Evolutionary conservation across 2,329 filamentous ascomycete genomes (phyloP).

Genomic region (Chrysoporthe cubensis): DNA sequence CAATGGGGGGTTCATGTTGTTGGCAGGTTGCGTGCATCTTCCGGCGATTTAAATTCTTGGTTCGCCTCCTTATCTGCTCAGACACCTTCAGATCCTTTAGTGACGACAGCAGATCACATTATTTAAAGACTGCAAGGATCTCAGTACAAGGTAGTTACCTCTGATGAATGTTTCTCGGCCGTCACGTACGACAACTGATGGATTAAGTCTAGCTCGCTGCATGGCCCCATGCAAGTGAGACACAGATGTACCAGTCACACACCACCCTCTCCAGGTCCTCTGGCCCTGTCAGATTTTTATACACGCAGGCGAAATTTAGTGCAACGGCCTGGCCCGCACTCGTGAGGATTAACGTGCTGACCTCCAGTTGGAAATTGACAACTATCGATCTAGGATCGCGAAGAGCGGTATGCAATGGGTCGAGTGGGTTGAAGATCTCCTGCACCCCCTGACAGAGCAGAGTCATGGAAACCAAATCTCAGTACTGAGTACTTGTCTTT

Average conservation of each 20-base stretch:
- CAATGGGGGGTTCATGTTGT: background rate
- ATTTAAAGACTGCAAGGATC: background rate
- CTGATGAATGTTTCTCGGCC: background rate
- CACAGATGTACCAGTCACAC: constrained; percentile 5
- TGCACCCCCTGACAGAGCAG: background rate
- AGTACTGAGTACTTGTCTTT: background rate
- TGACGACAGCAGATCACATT: background rate
- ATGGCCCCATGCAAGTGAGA: constrained; percentile 7
- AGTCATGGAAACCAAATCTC: background rate
- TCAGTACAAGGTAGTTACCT: constrained; percentile 18
- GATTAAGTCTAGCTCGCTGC: constrained; percentile 11
- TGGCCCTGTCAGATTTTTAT: background rate
- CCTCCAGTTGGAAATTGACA: background rate
- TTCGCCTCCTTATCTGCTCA: background rate
- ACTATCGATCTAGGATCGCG: background rate
- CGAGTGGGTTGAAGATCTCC: background rate
- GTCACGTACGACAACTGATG: constrained; percentile 10
- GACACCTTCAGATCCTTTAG: background rate
- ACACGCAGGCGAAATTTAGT: background rate
- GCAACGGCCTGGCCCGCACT: constrained; percentile 5
- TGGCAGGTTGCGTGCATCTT: constrained; percentile 5
- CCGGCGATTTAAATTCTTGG: background rate
- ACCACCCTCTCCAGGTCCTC: background rate
- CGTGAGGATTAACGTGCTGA: constrained; percentile 4
- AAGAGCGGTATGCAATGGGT: background rate